Base-by-base conservation (phyloP, 768 basidiomycete species). In the Psilocybe subaeruginosa region DNA sequence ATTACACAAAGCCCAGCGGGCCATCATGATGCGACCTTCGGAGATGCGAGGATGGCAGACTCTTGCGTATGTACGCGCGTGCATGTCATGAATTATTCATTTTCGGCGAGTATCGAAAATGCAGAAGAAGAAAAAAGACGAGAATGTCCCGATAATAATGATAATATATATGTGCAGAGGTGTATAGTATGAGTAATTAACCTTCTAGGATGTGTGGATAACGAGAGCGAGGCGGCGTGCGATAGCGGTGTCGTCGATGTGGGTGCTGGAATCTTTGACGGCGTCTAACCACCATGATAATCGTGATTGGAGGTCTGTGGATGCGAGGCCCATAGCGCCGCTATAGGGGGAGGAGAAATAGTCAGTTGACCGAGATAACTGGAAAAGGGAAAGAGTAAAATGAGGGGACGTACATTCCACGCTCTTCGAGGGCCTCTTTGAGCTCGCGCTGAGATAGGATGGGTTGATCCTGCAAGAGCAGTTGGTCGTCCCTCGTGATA, bases 231-330 rank as follows among this genome's bases (percentile, higher is more conserved):
- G 71, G 17, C 89, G 85, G 51, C 82, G 79, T 23, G 80, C 72
- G 54, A 85, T 59, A 3, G 77, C 69, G 58, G 78, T 74, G 14
- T 78, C 76, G 12, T 74, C 72, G 14, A 73, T 57, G 7, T 35
- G 17, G 4, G 43, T 37, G 23, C 56, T 63, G 12, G 73, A 66
- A 48, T 74, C 67, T 51, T 78, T 75, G 8, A 82, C 77, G 29
- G 76, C 77, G 33, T 84, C 78, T 37, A 92, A 73, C 91, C 91
- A 92, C 86, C 85, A 86, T 50, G 76, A 72, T 9, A 92, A 75
- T 46, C 80, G 82, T 11, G 78, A 72, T 62, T 80, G 78, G 70
- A 85, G 81, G 27, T 75, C 76, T 49, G 80, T 77, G n/a, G 69
- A 71, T 29, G 77, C 71, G 7, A 80, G 67, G 5, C 69, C 76